Percentiles rank a stretch among this genome's conserved stretches.
Conservation (phyloP, 2,329 filamentous ascomycete species). For the Myriosclerotinia curreyana region DNA sequence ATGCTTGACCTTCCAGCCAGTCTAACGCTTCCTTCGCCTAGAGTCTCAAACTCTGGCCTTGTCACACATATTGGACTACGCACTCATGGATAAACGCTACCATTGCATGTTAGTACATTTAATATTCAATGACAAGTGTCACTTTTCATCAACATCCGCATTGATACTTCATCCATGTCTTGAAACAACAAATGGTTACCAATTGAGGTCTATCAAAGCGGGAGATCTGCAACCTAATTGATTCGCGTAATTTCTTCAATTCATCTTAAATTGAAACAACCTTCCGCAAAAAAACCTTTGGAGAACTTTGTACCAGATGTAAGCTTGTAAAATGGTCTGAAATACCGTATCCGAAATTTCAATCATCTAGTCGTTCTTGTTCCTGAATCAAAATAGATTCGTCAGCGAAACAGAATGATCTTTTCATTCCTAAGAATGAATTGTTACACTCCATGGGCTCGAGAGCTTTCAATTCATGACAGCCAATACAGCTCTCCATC, state of each 20-base stretch:
- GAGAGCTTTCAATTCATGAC: constrained; percentile 7
- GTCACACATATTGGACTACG: not conserved
- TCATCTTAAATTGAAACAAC: not conserved
- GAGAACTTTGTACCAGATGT: not conserved
- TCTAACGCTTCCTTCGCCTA: not conserved
- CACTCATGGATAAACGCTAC: not conserved
- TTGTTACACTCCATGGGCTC: constrained; percentile 9
- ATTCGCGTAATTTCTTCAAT: constrained; percentile 12
- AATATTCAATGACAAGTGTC: constrained; percentile 13
- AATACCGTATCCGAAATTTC: not conserved
- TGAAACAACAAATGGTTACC: constrained; percentile 17
- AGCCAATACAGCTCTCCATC: not conserved
- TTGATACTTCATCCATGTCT: not conserved
- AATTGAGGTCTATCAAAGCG: constrained; percentile 14
- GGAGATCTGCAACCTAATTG: constrained; percentile 10
- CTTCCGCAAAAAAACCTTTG: not conserved
- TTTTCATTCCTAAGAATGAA: constrained; percentile 11
- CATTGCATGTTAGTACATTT: constrained; percentile 1
- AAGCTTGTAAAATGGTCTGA: not conserved
- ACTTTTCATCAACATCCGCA: not conserved
- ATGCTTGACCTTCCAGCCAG: not conserved
- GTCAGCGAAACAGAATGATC: constrained; percentile 7
- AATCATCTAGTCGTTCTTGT: not conserved
- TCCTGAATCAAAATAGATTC: not conserved
- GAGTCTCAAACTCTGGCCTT: not conserved